Evolutionary conservation across 805 yeast genomes (phyloP), one percentile per base, ranked within the genome.

Genomic region (Candida boleticola): DNA sequence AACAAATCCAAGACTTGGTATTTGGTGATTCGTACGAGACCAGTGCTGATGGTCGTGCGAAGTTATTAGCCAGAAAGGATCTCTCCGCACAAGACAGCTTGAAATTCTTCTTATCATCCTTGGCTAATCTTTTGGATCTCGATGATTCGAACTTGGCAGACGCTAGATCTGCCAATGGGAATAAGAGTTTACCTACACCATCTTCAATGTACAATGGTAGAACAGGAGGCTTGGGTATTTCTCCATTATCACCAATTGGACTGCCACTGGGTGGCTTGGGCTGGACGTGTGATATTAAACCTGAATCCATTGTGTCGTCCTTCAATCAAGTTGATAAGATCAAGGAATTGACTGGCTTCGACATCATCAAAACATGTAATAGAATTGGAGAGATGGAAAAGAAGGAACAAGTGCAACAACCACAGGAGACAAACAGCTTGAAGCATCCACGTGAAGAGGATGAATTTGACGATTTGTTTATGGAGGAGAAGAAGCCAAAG

Each of bases 111-210:
- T 63, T 71, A 36, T 74, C 80, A 0, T 73, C 80, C 1, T 60
- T 79, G 41, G 71, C 79, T 6, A 77, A 78, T 53, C 59, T 74
- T 29, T 60, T 78, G 45, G 77, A 72, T 32, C 51, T 78, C 20
- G 71, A 69, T 6, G 76, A 68, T 10, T 64, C 66, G 27, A 13
- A 10, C 4, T 67, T 61, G 42, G 50, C 45, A 10, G 56, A 54
- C 21, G 43, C 64, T 13, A 44, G 56, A 18, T 57, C 60, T 37
- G 22, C 20, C 5, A 29, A 29, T 44, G 26, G 57, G 52, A 19
- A 35, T 46, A 47, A 47, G 17, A 49, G 52, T 17, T 27, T 50
- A 17, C 49, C 49, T 4, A 51, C 52, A 5, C 37, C 40, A 22
- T 41, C 49, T 9, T 49, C 50, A 11, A 4, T 36, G 32, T 29